These are phyloP conservation scores for Hyaloscypha finlandica DNA, from an alignment of 495 filamentous ascomycete genomes.

Conservation along the genomic window DNA sequence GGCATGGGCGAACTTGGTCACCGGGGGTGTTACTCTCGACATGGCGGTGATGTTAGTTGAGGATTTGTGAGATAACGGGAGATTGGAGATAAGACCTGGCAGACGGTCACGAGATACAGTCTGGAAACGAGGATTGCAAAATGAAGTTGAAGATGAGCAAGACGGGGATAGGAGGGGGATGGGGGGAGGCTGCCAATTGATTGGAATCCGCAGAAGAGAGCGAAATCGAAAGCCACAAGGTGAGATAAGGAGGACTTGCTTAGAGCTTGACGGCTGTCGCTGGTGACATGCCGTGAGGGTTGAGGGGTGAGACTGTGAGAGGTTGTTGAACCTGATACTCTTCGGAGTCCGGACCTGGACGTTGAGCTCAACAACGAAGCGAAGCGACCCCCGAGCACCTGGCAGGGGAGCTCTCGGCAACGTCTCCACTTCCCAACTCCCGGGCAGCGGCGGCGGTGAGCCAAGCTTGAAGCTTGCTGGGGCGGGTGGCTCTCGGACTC, in stretches of 20 bases:
- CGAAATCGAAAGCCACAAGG: neutral
- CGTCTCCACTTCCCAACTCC: too few species aligned
- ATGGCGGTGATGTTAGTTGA: conserved; percentile 27
- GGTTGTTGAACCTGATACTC: neutral
- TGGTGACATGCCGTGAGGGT: neutral
- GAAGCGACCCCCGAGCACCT: too few species aligned
- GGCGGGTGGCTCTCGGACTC: too few species aligned
- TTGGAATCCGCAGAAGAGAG: neutral
- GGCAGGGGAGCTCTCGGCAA: neutral
- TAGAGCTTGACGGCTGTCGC: neutral
- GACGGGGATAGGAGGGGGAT: neutral
- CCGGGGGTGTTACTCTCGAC: conserved; percentile 31
- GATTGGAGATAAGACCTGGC: conserved; percentile 15
- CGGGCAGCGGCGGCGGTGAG: too few species aligned
- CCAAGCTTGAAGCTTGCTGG: too few species aligned
- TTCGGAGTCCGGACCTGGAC: neutral
- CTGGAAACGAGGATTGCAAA: neutral
- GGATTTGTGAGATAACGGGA: conserved; percentile 35
- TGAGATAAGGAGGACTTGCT: neutral
- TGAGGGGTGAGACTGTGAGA: too few species aligned
- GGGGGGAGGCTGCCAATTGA: neutral
- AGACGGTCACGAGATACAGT: neutral
- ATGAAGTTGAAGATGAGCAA: neutral
- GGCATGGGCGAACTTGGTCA: conserved; percentile 24
- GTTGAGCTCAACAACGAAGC: neutral